Conservation (phyloP, 305 asterid species). For the Rubia tinctorum region DNA sequence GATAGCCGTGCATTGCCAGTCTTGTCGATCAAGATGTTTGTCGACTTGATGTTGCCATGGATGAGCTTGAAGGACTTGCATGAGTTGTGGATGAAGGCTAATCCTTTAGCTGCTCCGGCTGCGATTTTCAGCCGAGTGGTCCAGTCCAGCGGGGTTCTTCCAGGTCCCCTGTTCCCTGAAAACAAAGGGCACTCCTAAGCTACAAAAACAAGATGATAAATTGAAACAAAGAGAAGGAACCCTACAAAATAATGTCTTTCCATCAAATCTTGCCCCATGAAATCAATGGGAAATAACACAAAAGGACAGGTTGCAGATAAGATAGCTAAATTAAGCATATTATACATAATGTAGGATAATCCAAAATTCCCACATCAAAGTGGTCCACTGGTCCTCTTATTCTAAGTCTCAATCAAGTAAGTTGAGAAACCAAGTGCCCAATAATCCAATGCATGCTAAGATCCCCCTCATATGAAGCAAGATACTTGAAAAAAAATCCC, state of each 20-base stretch:
- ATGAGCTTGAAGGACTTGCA: constrained; percentile 61
- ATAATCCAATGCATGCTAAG: not conserved
- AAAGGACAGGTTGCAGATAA: not conserved
- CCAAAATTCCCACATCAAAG: not conserved
- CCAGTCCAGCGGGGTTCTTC: constrained; percentile 97
- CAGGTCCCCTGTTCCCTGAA: constrained; percentile 94
- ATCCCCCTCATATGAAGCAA: not conserved
- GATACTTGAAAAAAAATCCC: not conserved
- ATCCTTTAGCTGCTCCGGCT: constrained; percentile 78
- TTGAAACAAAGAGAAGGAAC: not conserved
- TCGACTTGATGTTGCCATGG: constrained; percentile 92
- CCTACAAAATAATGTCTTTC: not conserved
- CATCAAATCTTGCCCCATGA: not conserved
- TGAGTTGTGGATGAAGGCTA: constrained; percentile 66
- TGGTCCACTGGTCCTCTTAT: not conserved
- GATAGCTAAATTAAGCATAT: not conserved
- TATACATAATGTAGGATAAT: not conserved
- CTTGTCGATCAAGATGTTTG: constrained; percentile 74
- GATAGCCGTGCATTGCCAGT: constrained; percentile 60
- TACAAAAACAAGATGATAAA: constrained; percentile 5
- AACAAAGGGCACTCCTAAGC: constrained; percentile 1
- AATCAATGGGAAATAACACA: not conserved
- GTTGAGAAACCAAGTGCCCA: not conserved
- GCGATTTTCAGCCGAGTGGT: constrained; percentile 72
- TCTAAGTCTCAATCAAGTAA: not conserved